These are phyloP conservation scores for Amorphotheca resinae DNA, from an alignment of 495 filamentous ascomycete genomes.

Conservation along the genomic window DNA sequence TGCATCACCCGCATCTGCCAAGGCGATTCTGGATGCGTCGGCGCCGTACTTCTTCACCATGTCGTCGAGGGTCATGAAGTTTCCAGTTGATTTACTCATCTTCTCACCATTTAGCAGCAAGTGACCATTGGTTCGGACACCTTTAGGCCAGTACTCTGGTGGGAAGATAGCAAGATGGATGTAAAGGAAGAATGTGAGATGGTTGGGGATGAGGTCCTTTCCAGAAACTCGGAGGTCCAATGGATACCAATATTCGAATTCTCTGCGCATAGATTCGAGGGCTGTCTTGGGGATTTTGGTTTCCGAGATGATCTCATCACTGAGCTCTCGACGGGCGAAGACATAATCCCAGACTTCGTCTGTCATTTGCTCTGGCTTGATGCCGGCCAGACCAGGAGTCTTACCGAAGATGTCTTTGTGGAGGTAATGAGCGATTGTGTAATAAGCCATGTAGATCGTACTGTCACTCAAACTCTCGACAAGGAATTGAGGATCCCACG, in stretches of 20 bases:
- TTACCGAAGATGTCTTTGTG: constrained; percentile 59
- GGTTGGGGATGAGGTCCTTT: constrained; percentile 80
- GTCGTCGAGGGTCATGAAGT: constrained; percentile 86
- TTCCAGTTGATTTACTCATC: constrained; percentile 92
- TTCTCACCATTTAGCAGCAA: constrained; percentile 90
- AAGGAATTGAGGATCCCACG: constrained; percentile 85
- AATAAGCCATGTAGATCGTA: constrained; percentile 95
- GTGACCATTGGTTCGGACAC: constrained; percentile 81
- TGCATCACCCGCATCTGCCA: constrained; percentile 90
- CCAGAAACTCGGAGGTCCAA: constrained; percentile 74
- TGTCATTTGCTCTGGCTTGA: constrained; percentile 78
- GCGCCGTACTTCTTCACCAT: constrained; percentile 86
- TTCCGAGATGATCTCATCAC: constrained; percentile 46
- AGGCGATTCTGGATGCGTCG: constrained; percentile 79
- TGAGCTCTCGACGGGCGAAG: constrained; percentile 56
- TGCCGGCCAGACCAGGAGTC: constrained; percentile 46
- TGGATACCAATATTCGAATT: constrained; percentile 97
- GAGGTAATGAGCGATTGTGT: constrained; percentile 82
- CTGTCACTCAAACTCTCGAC: constrained; percentile 89
- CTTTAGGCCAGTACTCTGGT: constrained; percentile 71
- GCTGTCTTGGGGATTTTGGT: constrained; percentile 58
- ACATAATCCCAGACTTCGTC: constrained; percentile 97
- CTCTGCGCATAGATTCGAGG: constrained; percentile 66
- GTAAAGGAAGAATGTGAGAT: constrained; percentile 95
- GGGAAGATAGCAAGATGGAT: constrained; percentile 85